Conservation (phyloP, 2,329 filamentous ascomycete species). For the Botrytis medusae region DNA sequence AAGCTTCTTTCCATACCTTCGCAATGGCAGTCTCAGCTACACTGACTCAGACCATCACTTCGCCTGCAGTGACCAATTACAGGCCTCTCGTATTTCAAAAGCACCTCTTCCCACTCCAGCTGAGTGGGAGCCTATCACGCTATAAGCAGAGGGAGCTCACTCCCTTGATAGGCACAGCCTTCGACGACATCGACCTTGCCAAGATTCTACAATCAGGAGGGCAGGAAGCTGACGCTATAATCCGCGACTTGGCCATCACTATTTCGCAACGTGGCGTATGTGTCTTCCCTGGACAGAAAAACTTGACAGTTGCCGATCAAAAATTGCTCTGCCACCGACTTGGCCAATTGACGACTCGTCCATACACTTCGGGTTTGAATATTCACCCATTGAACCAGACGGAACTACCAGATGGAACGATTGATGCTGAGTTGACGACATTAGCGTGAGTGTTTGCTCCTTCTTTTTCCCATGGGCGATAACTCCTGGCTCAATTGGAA, state of each 20-base stretch:
- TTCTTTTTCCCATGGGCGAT: background rate
- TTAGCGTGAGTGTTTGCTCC: background rate
- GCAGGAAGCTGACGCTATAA: slow-evolving; percentile 59
- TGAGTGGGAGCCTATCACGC: slow-evolving; percentile 27
- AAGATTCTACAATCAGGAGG: slow-evolving; percentile 55
- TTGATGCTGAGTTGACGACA: slow-evolving; percentile 8
- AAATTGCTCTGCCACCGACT: slow-evolving; percentile 53
- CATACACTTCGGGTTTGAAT: slow-evolving; percentile 51
- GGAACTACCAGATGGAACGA: background rate
- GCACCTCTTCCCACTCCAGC: background rate
- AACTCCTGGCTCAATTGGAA: background rate
- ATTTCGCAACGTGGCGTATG: slow-evolving; percentile 52
- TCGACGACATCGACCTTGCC: slow-evolving; percentile 56
- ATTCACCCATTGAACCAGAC: slow-evolving; percentile 49
- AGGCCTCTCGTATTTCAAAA: background rate
- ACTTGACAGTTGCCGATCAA: slow-evolving; percentile 47
- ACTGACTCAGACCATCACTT: background rate
- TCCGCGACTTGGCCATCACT: slow-evolving; percentile 56
- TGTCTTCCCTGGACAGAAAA: slow-evolving; percentile 51
- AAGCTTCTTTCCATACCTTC: background rate
- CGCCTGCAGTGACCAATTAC: background rate
- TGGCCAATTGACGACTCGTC: slow-evolving; percentile 59
- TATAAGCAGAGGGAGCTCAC: slow-evolving; percentile 59
- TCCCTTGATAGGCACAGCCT: slow-evolving; percentile 62
- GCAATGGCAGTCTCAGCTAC: background rate